Conservation (phyloP, 2,329 filamentous ascomycete genomes). For the Phyllosticta citrichinensis region DNA sequence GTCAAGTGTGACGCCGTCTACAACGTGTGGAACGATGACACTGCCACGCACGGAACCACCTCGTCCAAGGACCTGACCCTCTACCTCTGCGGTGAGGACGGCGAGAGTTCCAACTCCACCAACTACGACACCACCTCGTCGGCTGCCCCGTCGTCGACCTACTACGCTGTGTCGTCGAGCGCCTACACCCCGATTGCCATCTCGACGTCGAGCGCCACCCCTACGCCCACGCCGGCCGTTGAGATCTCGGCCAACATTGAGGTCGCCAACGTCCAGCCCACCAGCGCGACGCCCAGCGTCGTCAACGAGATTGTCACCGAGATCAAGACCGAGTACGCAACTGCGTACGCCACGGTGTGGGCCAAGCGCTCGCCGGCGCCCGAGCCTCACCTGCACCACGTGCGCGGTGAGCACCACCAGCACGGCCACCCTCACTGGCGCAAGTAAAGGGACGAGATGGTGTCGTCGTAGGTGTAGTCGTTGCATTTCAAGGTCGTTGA, state of each 20-base stretch:
- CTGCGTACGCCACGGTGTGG: constrained; percentile 5
- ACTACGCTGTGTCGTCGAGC: constrained; percentile 12
- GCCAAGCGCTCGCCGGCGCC: constrained; percentile 14
- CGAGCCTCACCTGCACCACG: constrained; percentile 15
- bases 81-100: constrained; percentile 11
- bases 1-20: constrained; percentile 20
- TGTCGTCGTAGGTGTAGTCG: background rate
- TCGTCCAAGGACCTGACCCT: constrained; percentile 9
- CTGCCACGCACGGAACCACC: constrained; percentile 18
- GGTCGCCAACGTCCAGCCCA: constrained; percentile 19
- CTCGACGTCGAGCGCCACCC: constrained; percentile 12
- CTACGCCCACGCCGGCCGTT: constrained; percentile 16
- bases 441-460: constrained; percentile 1
- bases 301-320: constrained; percentile 5
- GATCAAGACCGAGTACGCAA: constrained; percentile 19
- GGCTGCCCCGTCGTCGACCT: constrained; percentile 6
- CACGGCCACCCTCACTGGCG: constrained; percentile 11
- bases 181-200: constrained; percentile 1
- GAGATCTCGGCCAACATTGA: constrained; percentile 5
- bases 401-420: constrained; percentile 23
- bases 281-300: constrained; percentile 23
- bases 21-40: constrained; percentile 23
- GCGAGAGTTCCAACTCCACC: constrained; percentile 4
- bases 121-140: constrained; percentile 10
- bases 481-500: background rate